These are phyloP conservation scores for Lachancea quebecensis DNA, from an alignment of 805 yeast genomes.

Conservation along the genomic window DNA sequence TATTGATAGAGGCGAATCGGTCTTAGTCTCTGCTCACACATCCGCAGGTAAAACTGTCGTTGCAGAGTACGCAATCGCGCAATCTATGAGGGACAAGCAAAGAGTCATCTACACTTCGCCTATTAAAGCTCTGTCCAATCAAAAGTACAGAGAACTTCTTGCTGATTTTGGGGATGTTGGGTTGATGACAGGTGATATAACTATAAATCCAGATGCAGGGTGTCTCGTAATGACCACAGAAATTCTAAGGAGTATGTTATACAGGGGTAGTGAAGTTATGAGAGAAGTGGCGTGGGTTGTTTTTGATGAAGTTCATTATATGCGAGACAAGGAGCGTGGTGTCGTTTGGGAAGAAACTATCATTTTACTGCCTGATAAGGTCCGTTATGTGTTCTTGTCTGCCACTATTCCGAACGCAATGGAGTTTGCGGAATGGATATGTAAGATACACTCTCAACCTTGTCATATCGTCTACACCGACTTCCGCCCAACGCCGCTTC, in stretches of 20 bases:
- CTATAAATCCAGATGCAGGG: slow-evolving; percentile 96
- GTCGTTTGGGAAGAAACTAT: slow-evolving; percentile 99
- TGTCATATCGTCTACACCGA: slow-evolving; percentile 98
- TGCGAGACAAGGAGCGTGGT: slow-evolving; percentile 97
- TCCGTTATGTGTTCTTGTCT: slow-evolving; percentile 84
- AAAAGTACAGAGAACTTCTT: slow-evolving; percentile 82
- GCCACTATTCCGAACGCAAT: slow-evolving; percentile 97
- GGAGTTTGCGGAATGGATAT: slow-evolving; percentile 99
- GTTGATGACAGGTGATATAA: slow-evolving; percentile 97
- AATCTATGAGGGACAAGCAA: slow-evolving; percentile 83
- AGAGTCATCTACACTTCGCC: slow-evolving; percentile 95
- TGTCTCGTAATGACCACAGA: slow-evolving; percentile 99
- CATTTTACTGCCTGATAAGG: slow-evolving; percentile 91
- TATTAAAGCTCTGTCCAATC: slow-evolving; percentile 89
- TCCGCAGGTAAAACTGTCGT: slow-evolving; percentile 97
- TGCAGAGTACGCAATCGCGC: slow-evolving; percentile 96
- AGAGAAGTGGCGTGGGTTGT: slow-evolving; percentile 99
- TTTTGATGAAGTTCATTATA: slow-evolving; percentile 96
- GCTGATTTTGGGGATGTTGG: slow-evolving; percentile 98
- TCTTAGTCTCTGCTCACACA: slow-evolving; percentile 93
- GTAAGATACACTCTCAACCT: slow-evolving; percentile 90
- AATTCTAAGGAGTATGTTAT: slow-evolving; percentile 92
- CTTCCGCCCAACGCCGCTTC: slow-evolving; percentile 97
- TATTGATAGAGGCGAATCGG: slow-evolving; percentile 90
- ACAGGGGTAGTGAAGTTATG: slow-evolving; percentile 96